Percentiles rank a stretch among this genome's conserved stretches.
Conservation (phyloP, 2,329 filamentous ascomycete genomes). For the Tympanopsis confertula region DNA sequence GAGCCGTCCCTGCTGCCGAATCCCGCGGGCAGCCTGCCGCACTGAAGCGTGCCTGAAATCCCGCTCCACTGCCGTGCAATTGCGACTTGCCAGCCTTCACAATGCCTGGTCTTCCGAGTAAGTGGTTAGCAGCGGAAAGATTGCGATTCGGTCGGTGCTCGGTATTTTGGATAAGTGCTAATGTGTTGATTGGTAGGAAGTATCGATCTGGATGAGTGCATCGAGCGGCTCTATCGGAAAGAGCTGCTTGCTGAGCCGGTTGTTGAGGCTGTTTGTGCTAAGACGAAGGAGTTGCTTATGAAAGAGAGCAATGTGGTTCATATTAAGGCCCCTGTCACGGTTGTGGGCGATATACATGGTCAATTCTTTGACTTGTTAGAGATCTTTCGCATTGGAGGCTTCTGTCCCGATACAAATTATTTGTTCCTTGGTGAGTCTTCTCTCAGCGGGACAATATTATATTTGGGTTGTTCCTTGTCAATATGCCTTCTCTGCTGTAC, state of each 20-base stretch:
- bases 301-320: constrained; percentile 99
- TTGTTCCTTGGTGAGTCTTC: constrained; percentile 68
- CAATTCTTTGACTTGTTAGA: constrained; percentile 99
- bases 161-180: no score
- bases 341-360: constrained; percentile 96
- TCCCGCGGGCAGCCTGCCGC: no score
- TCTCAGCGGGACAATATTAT: no score
- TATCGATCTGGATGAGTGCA: constrained; percentile 97
- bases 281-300: constrained; percentile 97
- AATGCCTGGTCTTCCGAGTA: no score
- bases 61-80: no score
- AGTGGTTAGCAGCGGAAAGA: no score
- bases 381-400: constrained; percentile 96
- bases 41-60: no score
- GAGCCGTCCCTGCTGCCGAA: no score
- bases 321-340: constrained; percentile 86
- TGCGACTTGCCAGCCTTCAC: no score
- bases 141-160: no score
- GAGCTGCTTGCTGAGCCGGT: constrained; percentile 94
- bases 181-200: constrained; percentile 55
- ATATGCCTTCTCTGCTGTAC: no score
- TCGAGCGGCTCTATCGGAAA: constrained; percentile 90
- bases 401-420: constrained; percentile 96
- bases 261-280: constrained; percentile 97
- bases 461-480: no score